Percentiles rank a stretch among this genome's conserved stretches.
These are phyloP conservation scores for Plenodomus biglobosus DNA, from an alignment of 2,329 filamentous ascomycete genomes.

Conservation along the genomic window DNA sequence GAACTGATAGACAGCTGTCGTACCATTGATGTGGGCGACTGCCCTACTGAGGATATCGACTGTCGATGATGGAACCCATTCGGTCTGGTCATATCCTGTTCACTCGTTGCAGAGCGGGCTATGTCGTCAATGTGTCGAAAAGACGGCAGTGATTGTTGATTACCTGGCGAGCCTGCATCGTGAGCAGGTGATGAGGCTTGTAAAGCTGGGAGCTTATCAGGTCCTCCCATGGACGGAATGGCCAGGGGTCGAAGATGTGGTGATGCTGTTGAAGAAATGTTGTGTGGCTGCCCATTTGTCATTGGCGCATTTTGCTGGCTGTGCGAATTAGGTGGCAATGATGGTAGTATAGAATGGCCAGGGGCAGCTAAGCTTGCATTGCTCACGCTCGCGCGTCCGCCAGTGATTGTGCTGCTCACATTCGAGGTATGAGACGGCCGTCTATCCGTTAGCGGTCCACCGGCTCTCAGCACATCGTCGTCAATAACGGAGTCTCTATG, in stretches of 20 bases:
- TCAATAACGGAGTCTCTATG: slow-evolving; percentile 23
- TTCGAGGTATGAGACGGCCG: slow-evolving; percentile 15
- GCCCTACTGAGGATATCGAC: slow-evolving; percentile 40
- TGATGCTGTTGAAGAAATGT: slow-evolving; percentile 30
- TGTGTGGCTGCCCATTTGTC: slow-evolving; percentile 22
- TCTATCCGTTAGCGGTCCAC: slow-evolving; percentile 9
- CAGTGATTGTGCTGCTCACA: slow-evolving; percentile 6
- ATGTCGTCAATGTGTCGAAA: slow-evolving; percentile 41
- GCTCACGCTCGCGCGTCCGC: slow-evolving; percentile 5
- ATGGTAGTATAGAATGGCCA: slow-evolving; percentile 9
- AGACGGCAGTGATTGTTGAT: slow-evolving; percentile 33
- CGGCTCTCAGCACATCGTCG: slow-evolving; percentile 11
- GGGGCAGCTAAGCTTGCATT: slow-evolving; percentile 6
- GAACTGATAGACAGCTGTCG: slow-evolving; percentile 40
- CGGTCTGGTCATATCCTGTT: slow-evolving; percentile 30
- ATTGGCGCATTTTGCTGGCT: slow-evolving; percentile 20
- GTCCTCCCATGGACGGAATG: slow-evolving; percentile 34
- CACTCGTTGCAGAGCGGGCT: slow-evolving; percentile 36
- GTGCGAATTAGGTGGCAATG: slow-evolving; percentile 11
- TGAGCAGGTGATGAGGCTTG: slow-evolving; percentile 38
- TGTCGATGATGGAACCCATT: slow-evolving; percentile 38
- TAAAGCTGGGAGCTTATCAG: slow-evolving; percentile 41
- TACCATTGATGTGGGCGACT: slow-evolving; percentile 40
- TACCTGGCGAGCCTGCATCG: slow-evolving; percentile 35
- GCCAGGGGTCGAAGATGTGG: slow-evolving; percentile 34